Conservation (phyloP, 1,139 yeast species). For the Lodderomyces orthopsilosis region DNA sequence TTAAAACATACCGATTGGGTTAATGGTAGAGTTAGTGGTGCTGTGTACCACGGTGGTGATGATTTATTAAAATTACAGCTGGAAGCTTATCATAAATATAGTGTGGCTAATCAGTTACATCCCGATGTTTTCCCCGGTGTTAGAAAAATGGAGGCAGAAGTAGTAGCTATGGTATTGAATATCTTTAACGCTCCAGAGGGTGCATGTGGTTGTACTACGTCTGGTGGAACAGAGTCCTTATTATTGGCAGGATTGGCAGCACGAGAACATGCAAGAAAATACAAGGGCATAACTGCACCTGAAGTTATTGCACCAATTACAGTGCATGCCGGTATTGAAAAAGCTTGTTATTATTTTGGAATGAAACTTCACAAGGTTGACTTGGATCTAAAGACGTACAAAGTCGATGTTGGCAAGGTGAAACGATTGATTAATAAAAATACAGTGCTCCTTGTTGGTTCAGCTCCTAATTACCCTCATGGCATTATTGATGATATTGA, state of each 20-base stretch:
- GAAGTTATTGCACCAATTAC: slow-evolving; percentile 89
- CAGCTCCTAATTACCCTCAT: slow-evolving; percentile 97
- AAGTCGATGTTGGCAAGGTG: slow-evolving; percentile 67
- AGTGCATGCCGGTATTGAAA: slow-evolving; percentile 93
- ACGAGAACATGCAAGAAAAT: slow-evolving; percentile 56
- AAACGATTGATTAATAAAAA: slow-evolving; percentile 65
- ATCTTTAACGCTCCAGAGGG: slow-evolving; percentile 70
- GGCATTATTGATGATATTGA: slow-evolving; percentile 91
- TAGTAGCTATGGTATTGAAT: slow-evolving; percentile 84
- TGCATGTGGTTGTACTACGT: slow-evolving; percentile 87
- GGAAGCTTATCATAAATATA: slow-evolving; percentile 68
- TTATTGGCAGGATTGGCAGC: slow-evolving; percentile 86
- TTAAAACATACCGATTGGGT: slow-evolving; percentile 77
- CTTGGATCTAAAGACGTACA: slow-evolving; percentile 61
- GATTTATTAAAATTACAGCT: slow-evolving; percentile 72
- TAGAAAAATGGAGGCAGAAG: slow-evolving; percentile 94
- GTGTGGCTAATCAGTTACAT: slow-evolving; percentile 91
- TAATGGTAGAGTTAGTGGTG: slow-evolving; percentile 86
- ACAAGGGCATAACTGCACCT: slow-evolving; percentile 65
- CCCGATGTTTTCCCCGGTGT: slow-evolving; percentile 98
- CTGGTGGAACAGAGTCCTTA: slow-evolving; percentile 97
- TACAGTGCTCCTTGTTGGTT: slow-evolving; percentile 82
- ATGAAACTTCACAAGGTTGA: slow-evolving; percentile 83
- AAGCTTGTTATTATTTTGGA: slow-evolving; percentile 88
- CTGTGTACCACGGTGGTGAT: slow-evolving; percentile 92